phyloP scores from a whole-genome alignment of 169 alveolate genomes.

The Babesia caballi region DNA sequence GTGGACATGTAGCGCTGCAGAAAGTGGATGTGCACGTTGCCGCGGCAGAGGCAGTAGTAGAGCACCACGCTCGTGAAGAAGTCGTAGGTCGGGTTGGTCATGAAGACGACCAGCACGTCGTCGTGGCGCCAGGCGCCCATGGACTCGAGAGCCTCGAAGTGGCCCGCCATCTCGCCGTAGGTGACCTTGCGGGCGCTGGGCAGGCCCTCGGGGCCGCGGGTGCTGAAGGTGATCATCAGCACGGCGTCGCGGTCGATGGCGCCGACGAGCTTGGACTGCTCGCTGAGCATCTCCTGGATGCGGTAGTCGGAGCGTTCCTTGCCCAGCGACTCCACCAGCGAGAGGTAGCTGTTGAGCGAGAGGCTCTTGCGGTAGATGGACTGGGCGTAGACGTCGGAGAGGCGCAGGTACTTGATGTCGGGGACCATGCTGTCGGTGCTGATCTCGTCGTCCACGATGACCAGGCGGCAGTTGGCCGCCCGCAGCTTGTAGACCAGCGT shows the following conservation, averaged over 20 bases:
- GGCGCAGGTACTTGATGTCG: slow-evolving; percentile 54
- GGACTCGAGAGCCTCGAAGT: slow-evolving; percentile 45
- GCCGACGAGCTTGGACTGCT: slow-evolving; percentile 46
- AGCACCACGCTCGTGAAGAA: slow-evolving; percentile 46
- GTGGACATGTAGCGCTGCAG: slow-evolving; percentile 67
- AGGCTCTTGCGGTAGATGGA: slow-evolving; percentile 47
- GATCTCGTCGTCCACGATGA: slow-evolving; percentile 60
- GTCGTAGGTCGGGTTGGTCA: slow-evolving; percentile 66
- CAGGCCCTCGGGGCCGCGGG: background rate
- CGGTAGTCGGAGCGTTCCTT: slow-evolving; percentile 56
- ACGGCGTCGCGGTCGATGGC: slow-evolving; percentile 30
- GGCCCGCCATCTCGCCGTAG: slow-evolving; percentile 46
- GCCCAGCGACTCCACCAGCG: slow-evolving; percentile 63
- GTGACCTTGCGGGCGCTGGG: slow-evolving; percentile 57
- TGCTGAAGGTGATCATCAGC: slow-evolving; percentile 60
- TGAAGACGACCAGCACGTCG: slow-evolving; percentile 50
- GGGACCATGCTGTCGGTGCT: slow-evolving; percentile 55
- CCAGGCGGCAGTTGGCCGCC: slow-evolving; percentile 56
- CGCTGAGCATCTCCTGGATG: slow-evolving; percentile 57
- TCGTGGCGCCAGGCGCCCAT: slow-evolving; percentile 45
- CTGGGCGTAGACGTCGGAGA: slow-evolving; percentile 61
- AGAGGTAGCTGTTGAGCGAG: slow-evolving; percentile 43
- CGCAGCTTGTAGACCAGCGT: slow-evolving; percentile 47
- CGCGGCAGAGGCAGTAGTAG: slow-evolving; percentile 51
- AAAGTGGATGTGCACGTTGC: slow-evolving; percentile 54